Base-by-base conservation (phyloP, 805 yeast species). In the Peterozyma toletana region DNA sequence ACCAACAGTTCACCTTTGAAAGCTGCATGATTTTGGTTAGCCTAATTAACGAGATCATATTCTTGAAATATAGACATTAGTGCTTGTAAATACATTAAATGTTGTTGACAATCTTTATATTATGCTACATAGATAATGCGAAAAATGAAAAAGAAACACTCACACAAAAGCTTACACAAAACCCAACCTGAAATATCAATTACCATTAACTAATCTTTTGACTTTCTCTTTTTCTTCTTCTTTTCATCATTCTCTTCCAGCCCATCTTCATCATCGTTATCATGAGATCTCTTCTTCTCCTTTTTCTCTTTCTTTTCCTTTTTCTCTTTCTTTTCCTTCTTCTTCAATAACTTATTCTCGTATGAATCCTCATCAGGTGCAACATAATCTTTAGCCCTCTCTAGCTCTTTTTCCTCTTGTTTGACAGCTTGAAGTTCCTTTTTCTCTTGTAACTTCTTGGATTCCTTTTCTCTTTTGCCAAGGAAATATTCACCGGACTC, bases 401-500 rank as follows among this genome's bases (percentile, higher is more conserved):
- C 95, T 41, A 67, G 68, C 51, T 82, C 81, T 59, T 77, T 83
- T 45, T 70, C 74, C 45, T 71, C 78, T 52, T 83, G 79, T 53
- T 75, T 78, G 51, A 78, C 87, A 42, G 75, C 82, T 60, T 90
- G 95, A 55, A 85, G 78, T 43, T 80, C 86, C 50, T 80, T 77
- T 74, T 88, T 86, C 57, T 85, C 90, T 45, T 80, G 82, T 49
- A 83, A 68, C 51, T 80, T 79, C 62, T 77, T 81, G 52, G 71
- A 67, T 48, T 78, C 83, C 71, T 87, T 88, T 57, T 90, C 96
- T 56, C 71, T 78, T 70, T 87, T 85, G 48, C 88, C 86, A 68
- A 93, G 73, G 78, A 93, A 93, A 68, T 88, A 93, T 65, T 93
- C 99, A 78, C 99, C 99, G 71, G 95, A 82, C 66, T 93, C 99